A percentile compares a stretch with the other conserved stretches of the same genome.
These are phyloP conservation scores for Aspergillus glaucus DNA, from an alignment of 2,329 filamentous ascomycete species.

Conservation along the genomic window DNA sequence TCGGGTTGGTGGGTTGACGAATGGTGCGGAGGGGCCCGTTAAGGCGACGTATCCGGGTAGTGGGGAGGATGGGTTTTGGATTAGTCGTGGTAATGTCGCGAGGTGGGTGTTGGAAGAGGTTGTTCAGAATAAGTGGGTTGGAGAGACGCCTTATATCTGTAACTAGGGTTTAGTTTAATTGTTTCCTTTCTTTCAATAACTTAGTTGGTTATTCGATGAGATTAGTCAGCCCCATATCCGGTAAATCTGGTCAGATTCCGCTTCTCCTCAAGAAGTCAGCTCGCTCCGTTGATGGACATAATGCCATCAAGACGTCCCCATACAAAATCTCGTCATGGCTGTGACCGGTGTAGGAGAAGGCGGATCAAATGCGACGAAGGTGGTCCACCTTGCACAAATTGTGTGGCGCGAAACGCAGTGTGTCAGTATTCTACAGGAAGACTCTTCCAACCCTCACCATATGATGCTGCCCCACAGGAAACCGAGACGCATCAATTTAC, in stretches of 20 bases:
- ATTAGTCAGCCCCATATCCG: no score
- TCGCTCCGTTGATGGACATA: background rate
- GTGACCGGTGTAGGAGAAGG: conserved; percentile 1
- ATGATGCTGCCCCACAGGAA: no score
- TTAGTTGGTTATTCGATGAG: no score
- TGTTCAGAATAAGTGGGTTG: background rate
- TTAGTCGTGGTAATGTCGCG: conserved; percentile 6
- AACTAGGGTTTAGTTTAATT: background rate
- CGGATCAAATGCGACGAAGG: conserved; percentile 10
- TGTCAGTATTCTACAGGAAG: conserved; percentile 4
- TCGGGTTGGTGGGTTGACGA: conserved; percentile 5
- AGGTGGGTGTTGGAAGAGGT: conserved; percentile 7
- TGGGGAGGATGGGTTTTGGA: conserved; percentile 4
- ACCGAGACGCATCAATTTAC: no score
- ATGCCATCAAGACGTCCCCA: conserved; percentile 1
- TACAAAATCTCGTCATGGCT: background rate
- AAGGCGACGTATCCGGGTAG: conserved; percentile 3
- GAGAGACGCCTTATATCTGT: conserved; percentile 4
- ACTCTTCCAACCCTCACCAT: conserved; percentile 4
- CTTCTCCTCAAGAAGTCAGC: background rate
- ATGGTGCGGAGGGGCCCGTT: conserved; percentile 3
- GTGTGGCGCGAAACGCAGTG: conserved; percentile 7
- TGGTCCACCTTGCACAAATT: conserved; percentile 11
- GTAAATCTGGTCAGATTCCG: no score
- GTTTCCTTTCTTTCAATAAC: no score